These are phyloP conservation scores for Xylaria longipes DNA, from an alignment of 495 filamentous ascomycete species.

Conservation along the genomic window DNA sequence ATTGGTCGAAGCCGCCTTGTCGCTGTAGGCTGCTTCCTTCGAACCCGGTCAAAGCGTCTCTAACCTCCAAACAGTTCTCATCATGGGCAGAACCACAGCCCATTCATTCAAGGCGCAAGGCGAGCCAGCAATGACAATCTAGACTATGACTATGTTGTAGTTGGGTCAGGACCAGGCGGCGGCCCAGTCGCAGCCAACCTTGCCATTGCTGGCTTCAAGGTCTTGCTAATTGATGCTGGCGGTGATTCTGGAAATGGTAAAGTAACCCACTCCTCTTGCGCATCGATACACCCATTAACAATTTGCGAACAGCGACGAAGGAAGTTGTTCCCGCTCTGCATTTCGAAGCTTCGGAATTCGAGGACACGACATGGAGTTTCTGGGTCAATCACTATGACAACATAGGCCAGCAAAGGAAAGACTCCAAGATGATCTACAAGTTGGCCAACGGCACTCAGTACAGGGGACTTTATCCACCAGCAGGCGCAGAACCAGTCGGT, in stretches of 20 bases:
- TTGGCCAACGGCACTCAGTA: slow-evolving; percentile 48
- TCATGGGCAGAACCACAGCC: slow-evolving; percentile 1
- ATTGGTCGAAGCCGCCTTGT: neutral
- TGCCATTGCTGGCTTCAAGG: slow-evolving; percentile 60
- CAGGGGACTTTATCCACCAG: slow-evolving; percentile 17
- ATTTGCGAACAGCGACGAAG: slow-evolving; percentile 18
- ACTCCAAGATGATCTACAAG: slow-evolving; percentile 54
- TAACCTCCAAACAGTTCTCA: slow-evolving; percentile 9
- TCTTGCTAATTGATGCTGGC: slow-evolving; percentile 66
- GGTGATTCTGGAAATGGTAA: slow-evolving; percentile 45
- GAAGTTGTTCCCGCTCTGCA: slow-evolving; percentile 48
- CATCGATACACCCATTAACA: slow-evolving; percentile 34
- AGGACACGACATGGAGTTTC: slow-evolving; percentile 53
- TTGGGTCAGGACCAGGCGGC: slow-evolving; percentile 67
- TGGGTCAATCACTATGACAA: slow-evolving; percentile 56
- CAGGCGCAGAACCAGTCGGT: slow-evolving; percentile 41
- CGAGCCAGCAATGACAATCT: slow-evolving; percentile 7
- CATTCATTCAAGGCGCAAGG: neutral
- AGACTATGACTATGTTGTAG: slow-evolving; percentile 66
- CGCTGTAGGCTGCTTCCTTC: neutral
- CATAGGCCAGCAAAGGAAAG: slow-evolving; percentile 47
- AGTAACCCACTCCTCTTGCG: neutral
- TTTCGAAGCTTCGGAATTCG: slow-evolving; percentile 48
- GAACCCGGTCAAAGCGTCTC: neutral
- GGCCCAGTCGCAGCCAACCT: slow-evolving; percentile 64